Evolutionary conservation across 2,329 filamentous ascomycete genomes (phyloP).

Genomic region (Didymella pomorum): DNA sequence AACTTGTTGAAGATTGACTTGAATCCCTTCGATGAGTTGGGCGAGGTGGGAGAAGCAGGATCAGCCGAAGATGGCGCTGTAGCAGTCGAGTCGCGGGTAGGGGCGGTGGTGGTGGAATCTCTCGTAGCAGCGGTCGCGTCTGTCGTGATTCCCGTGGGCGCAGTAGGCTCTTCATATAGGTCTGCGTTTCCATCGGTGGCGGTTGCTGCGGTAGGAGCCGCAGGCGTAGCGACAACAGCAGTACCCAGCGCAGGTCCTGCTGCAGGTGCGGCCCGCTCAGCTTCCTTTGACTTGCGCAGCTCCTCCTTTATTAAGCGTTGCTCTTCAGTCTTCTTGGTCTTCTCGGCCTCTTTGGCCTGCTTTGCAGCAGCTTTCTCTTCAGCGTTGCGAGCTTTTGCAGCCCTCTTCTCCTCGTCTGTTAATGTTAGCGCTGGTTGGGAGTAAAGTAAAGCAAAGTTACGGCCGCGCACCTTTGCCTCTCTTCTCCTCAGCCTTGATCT

Average conservation of each 20-base stretch:
- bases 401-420: constrained; percentile 64
- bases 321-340: constrained; percentile 62
- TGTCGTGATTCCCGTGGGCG: constrained; percentile 11
- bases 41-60: constrained; percentile 37
- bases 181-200: constrained; percentile 28
- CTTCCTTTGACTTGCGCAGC: constrained; percentile 60
- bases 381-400: constrained; percentile 57
- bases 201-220: constrained; percentile 3
- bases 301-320: constrained; percentile 61
- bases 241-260: constrained; percentile 15
- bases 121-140: not conserved
- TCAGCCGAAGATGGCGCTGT: constrained; percentile 23
- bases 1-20: constrained; percentile 50
- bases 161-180: constrained; percentile 30
- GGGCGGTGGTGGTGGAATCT: not conserved
- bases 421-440: constrained; percentile 23
- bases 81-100: constrained; percentile 4
- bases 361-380: constrained; percentile 56
- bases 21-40: constrained; percentile 46
- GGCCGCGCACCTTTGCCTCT: constrained; percentile 62
- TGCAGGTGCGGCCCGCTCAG: constrained; percentile 22
- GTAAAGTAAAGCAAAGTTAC: no score
- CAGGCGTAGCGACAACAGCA: constrained; percentile 17
- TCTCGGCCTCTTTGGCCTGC: constrained; percentile 53
- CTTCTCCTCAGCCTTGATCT: constrained; percentile 57